Evolutionary conservation across 2,329 filamentous ascomycete genomes (phyloP).

Genomic region (Alternaria conjuncta): DNA sequence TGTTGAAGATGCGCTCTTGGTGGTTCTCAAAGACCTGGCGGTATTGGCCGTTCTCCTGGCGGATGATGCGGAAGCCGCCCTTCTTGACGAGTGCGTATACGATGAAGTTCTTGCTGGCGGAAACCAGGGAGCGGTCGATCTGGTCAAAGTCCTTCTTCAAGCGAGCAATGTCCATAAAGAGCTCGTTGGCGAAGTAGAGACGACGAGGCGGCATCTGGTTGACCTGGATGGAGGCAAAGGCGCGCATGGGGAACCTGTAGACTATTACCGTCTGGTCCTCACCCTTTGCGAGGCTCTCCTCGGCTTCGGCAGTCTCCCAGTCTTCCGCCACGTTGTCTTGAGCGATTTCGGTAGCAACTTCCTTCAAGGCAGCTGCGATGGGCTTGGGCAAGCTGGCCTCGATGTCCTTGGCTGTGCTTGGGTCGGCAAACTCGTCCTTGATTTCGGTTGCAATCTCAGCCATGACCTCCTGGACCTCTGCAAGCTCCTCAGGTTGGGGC

Average conservation of each 20-base stretch:
- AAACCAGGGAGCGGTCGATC: conserved; percentile 89
- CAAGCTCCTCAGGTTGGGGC: conserved; percentile 53
- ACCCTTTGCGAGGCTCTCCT: conserved; percentile 72
- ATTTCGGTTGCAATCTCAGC: conserved; percentile 56
- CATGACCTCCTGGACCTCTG: conserved; percentile 62
- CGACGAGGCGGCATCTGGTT: conserved; percentile 60
- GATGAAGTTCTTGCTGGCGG: conserved; percentile 89
- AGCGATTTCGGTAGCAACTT: conserved; percentile 63
- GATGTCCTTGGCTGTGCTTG: conserved; percentile 60
- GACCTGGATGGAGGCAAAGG: conserved; percentile 89
- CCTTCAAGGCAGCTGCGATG: conserved; percentile 63
- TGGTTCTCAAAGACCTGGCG: conserved; percentile 90
- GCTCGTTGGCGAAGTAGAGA: conserved; percentile 75
- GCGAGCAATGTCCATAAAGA: conserved; percentile 89
- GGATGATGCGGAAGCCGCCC: conserved; percentile 89
- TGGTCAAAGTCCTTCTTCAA: conserved; percentile 98
- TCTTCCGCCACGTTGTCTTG: conserved; percentile 73
- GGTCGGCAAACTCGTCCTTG: conserved; percentile 58
- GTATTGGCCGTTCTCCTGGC: conserved; percentile 90
- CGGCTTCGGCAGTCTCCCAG: conserved; percentile 86
- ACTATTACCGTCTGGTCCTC: conserved; percentile 75
- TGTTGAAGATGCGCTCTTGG: conserved; percentile 93
- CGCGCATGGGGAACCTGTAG: conserved; percentile 95
- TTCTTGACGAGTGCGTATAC: conserved; percentile 93
- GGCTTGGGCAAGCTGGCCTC: conserved; percentile 61